Evolutionary conservation across 345 rosid genomes (phyloP).

Genomic region (Hibiscus trionum): DNA sequence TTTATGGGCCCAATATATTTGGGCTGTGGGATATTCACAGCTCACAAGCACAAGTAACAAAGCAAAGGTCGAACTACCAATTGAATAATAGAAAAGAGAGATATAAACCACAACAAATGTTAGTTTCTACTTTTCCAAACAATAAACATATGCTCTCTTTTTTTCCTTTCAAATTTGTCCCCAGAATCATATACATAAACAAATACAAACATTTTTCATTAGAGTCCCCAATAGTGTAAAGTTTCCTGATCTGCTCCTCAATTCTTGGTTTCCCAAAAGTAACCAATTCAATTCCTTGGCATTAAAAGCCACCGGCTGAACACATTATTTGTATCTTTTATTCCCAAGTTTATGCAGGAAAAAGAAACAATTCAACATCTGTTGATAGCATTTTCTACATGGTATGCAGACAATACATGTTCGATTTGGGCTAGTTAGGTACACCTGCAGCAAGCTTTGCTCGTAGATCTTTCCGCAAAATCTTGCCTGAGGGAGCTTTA

Average conservation of each 20-base stretch:
- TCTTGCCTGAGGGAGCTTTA: conserved; percentile 80
- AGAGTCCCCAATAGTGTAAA: neutral
- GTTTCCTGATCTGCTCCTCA: neutral
- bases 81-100: neutral
- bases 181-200: conserved; percentile 1
- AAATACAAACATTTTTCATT: neutral
- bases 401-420: neutral
- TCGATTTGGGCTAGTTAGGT: conserved; percentile 2
- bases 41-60: too few relatives aligned
- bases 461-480: conserved; percentile 69
- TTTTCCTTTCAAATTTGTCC: neutral
- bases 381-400: neutral
- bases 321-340: too few relatives aligned
- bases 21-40: too few relatives aligned
- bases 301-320: neutral
- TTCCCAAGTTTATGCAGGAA: neutral
- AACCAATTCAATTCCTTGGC: neutral
- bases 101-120: neutral
- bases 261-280: neutral
- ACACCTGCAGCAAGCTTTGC: conserved; percentile 40
- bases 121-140: neutral
- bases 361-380: neutral
- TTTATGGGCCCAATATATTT: too few relatives aligned
- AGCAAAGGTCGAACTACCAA: too few relatives aligned
- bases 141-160: neutral